These are phyloP conservation scores for Fusarium luffae DNA, from an alignment of 2,329 filamentous ascomycete genomes.

Conservation along the genomic window DNA sequence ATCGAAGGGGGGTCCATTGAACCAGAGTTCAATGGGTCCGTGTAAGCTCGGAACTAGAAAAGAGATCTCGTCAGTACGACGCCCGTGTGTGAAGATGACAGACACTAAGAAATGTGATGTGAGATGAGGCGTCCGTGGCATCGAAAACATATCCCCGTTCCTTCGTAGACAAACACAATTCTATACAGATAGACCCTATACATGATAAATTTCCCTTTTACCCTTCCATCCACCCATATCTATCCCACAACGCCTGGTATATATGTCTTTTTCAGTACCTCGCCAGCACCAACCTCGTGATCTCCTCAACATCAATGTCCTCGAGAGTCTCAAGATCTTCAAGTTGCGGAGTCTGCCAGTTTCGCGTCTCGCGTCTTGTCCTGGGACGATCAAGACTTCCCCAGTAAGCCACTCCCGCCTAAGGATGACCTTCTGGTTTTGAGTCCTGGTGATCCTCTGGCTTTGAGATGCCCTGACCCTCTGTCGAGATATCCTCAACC, in stretches of 20 bases:
- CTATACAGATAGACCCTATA: slow-evolving; percentile 40
- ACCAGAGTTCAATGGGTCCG: slow-evolving; percentile 62
- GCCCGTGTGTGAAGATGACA: slow-evolving; percentile 24
- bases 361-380: slow-evolving; percentile 15
- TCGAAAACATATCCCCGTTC: slow-evolving; percentile 43
- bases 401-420: slow-evolving; percentile 34
- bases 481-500: slow-evolving; percentile 30
- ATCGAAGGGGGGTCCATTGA: slow-evolving; percentile 68
- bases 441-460: too few relatives aligned
- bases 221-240: slow-evolving; percentile 31
- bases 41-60: slow-evolving; percentile 68
- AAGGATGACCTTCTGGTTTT: slow-evolving; percentile 33
- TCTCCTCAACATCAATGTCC: slow-evolving; percentile 45
- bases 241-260: slow-evolving; percentile 43
- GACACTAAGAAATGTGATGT: slow-evolving; percentile 43
- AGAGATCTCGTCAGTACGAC: slow-evolving; percentile 39
- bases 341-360: slow-evolving; percentile 13
- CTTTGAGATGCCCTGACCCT: too few relatives aligned
- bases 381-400: slow-evolving; percentile 29
- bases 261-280: slow-evolving; percentile 33
- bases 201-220: slow-evolving; percentile 29
- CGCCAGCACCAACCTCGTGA: slow-evolving; percentile 42
- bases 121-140: slow-evolving; percentile 43
- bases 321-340: slow-evolving; percentile 47
- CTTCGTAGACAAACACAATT: slow-evolving; percentile 39